These are phyloP conservation scores for Corinectria fuckeliana DNA, from an alignment of 2,329 filamentous ascomycete genomes.

Conservation along the genomic window DNA sequence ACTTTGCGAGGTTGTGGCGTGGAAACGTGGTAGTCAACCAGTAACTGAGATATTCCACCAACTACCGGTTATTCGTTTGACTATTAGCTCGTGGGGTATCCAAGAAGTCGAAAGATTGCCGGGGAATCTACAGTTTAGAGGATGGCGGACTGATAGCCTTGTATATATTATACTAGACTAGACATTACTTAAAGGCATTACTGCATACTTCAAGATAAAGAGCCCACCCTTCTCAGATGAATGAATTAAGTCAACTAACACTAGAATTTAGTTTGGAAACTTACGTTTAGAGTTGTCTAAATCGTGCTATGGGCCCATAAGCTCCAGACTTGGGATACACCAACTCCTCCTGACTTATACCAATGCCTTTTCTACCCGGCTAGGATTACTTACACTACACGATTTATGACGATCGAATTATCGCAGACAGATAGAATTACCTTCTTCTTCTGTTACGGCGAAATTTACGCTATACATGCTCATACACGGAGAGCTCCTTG, in stretches of 20 bases:
- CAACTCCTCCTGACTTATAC: conserved; percentile 17
- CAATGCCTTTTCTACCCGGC: conserved; percentile 10
- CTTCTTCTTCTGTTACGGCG: conserved; percentile 6
- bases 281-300: conserved; percentile 17
- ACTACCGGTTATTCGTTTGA: conserved; percentile 15
- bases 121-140: background rate
- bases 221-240: background rate
- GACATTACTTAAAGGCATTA: background rate
- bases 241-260: background rate
- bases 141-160: conserved; percentile 10
- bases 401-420: conserved; percentile 20
- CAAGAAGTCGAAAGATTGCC: conserved; percentile 15
- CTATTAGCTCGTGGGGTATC: conserved; percentile 23
- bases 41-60: background rate
- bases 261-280: conserved; percentile 3
- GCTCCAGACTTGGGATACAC: conserved; percentile 24
- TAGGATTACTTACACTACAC: conserved; percentile 1
- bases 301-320: background rate
- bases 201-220: conserved; percentile 19
- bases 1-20: conserved; percentile 3
- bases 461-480: conserved; percentile 20
- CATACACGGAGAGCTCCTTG: conserved; percentile 15
- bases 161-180: conserved; percentile 10
- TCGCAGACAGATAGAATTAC: conserved; percentile 6
- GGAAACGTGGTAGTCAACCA: conserved; percentile 11